phyloP scores from a whole-genome alignment of 2,329 filamentous ascomycete species.

The Davidsoniella neocaledoniae region DNA sequence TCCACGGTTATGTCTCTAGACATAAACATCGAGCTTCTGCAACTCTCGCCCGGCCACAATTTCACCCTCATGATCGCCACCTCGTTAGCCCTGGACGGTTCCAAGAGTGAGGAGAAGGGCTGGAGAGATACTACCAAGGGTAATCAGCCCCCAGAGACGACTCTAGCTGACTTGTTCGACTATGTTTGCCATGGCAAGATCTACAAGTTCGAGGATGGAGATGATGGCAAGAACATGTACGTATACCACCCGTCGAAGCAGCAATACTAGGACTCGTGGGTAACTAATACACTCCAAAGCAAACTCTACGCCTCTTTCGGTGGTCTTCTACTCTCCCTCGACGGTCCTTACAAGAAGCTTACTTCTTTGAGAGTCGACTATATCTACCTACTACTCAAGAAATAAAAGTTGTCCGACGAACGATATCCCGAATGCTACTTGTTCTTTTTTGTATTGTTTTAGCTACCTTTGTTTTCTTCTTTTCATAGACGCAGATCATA shows the following conservation, averaged over 20 bases:
- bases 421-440: not conserved
- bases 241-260: constrained; percentile 21
- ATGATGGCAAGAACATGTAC: constrained; percentile 71
- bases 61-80: constrained; percentile 71
- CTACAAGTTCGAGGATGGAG: constrained; percentile 70
- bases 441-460: not conserved
- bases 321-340: constrained; percentile 73
- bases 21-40: constrained; percentile 68
- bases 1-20: constrained; percentile 69
- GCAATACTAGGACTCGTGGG: not conserved
- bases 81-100: constrained; percentile 73
- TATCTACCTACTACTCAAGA: constrained; percentile 86
- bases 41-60: constrained; percentile 45
- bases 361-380: constrained; percentile 83
- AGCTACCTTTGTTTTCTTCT: not conserved
- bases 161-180: constrained; percentile 63
- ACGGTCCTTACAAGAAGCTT: constrained; percentile 91
- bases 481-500: constrained; percentile 9
- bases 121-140: constrained; percentile 60
- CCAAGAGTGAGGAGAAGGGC: constrained; percentile 55
- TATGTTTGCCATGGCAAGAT: constrained; percentile 83
- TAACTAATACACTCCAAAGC: constrained; percentile 28
- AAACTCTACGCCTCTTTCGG: constrained; percentile 92
- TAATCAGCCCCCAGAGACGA: constrained; percentile 35
- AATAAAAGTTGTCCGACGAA: constrained; percentile 23